Evolutionary conservation across 2,329 filamentous ascomycete species (phyloP).

Genomic region (Leptographium wingfieldii): DNA sequence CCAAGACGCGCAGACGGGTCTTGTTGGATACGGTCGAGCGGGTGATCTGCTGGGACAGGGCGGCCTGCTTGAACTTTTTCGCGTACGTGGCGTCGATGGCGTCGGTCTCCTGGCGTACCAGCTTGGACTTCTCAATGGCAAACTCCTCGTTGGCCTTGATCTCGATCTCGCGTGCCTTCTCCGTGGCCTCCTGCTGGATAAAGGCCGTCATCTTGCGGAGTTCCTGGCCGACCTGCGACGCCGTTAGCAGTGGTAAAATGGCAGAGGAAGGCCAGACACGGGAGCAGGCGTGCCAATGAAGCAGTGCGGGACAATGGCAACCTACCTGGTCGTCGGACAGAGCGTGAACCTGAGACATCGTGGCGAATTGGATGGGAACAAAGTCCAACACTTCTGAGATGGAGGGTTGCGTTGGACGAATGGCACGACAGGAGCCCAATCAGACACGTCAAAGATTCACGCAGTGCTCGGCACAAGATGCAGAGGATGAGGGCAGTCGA

Average conservation of each 20-base stretch:
- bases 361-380: conserved; percentile 26
- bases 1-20: conserved; percentile 78
- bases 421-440: background rate
- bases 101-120: conserved; percentile 88
- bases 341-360: conserved; percentile 85
- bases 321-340: conserved; percentile 94
- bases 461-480: too few species aligned
- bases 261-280: background rate
- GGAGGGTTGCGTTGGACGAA: background rate
- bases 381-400: background rate
- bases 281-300: background rate
- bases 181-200: conserved; percentile 95
- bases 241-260: background rate
- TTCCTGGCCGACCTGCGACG: conserved; percentile 79
- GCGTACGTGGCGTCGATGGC: conserved; percentile 87
- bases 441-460: background rate
- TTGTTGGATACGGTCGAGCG: conserved; percentile 94
- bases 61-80: conserved; percentile 98
- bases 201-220: conserved; percentile 99
- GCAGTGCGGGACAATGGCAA: conserved; percentile 5
- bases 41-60: conserved; percentile 98
- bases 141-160: conserved; percentile 99
- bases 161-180: conserved; percentile 94
- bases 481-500: too few species aligned
- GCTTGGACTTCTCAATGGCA: conserved; percentile 96